Base-by-base conservation (phyloP, 768 basidiomycete genomes). In the Pleurotus djamor region DNA sequence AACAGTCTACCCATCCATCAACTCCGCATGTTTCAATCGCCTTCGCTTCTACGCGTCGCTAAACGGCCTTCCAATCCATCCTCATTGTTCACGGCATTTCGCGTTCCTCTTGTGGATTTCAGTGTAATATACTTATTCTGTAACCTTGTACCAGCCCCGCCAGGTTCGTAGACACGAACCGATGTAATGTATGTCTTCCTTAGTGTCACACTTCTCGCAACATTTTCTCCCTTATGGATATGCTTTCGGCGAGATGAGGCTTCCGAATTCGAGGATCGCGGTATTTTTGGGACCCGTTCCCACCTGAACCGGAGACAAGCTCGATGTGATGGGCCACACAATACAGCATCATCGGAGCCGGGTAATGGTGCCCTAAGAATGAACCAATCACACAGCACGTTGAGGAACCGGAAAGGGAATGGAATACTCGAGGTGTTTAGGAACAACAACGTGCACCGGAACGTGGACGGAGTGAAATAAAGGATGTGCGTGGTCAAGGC, bases 81-180 rank as follows among this genome's bases (percentile, higher is more conserved):
- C 21, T 28, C 21, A 28, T 28, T 28, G 21, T 28, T 28, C 21
- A 28, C 21, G 21, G 16, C 34, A 52, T 43, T 16, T 41, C 54
- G 43, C 54, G 41, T 28, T 41, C 44, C 41, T 41, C n/a, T 13
- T n/a, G 21, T 28, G 17, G 37, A 41, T 43, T 44, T 43, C 54
- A 56, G 54, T 56, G 54, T 56, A 45, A 21, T 33, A 56, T 56
- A 56, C 38, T 41, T 33, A 32, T 21, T 44, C 41, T 56, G 38
- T 44, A 14, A 28, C 14, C 37, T 21, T 45, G 54, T 41, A 56
- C 28, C 41, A 17, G 5, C 35, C 36, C 16, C n/a, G 13, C 8
- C 52, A 5, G 35, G 21, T 28, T 28, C 28, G 16, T 44, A 51
- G 8, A 14, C 28, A 56, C 38, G 37, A 52, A n/a, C 16, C 51